These are phyloP conservation scores for Coemansia sp. DNA, from an alignment of 192 early-diverging fungal species.

Conservation along the genomic window DNA sequence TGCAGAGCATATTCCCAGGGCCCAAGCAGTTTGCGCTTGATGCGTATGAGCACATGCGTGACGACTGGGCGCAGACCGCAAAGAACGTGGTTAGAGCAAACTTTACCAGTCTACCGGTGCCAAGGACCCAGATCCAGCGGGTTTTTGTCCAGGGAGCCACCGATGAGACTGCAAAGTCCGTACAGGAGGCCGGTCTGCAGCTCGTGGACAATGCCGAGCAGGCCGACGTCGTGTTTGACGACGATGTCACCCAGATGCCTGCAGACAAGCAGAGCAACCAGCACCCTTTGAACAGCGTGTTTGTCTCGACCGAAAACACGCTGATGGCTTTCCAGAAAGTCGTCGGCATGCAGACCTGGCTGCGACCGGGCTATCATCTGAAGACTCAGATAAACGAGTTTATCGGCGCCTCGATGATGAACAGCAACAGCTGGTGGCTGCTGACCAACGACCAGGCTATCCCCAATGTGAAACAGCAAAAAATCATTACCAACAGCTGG, in stretches of 20 bases:
- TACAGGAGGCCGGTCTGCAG: slow-evolving; percentile 19
- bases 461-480: slow-evolving; percentile 15
- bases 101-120: slow-evolving; percentile 12
- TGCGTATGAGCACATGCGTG: slow-evolving; percentile 25
- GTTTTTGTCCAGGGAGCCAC: slow-evolving; percentile 28
- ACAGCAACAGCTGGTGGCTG: slow-evolving; percentile 43
- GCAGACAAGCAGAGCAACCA: slow-evolving; percentile 23
- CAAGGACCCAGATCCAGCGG: slow-evolving; percentile 5
- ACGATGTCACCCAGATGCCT: slow-evolving; percentile 6
- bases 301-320: slow-evolving; percentile 31
- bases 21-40: slow-evolving; percentile 44
- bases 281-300: slow-evolving; percentile 34
- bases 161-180: slow-evolving; percentile 6
- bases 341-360: slow-evolving; percentile 40
- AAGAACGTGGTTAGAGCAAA: slow-evolving; percentile 8
- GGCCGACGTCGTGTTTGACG: slow-evolving; percentile 47
- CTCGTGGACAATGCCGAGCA: slow-evolving; percentile 12
- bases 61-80: slow-evolving; percentile 24
- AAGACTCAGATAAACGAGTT: slow-evolving; percentile 46
- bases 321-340: slow-evolving; percentile 36
- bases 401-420: slow-evolving; percentile 48
- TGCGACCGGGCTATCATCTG: slow-evolving; percentile 36
- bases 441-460: slow-evolving; percentile 26
- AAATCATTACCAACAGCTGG: slow-evolving; percentile 45
- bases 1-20: slow-evolving; percentile 49